Evolutionary conservation across 495 filamentous ascomycete genomes (phyloP), one percentile per base, ranked within the genome.

Genomic region (Beverwykella pulmonaria): DNA sequence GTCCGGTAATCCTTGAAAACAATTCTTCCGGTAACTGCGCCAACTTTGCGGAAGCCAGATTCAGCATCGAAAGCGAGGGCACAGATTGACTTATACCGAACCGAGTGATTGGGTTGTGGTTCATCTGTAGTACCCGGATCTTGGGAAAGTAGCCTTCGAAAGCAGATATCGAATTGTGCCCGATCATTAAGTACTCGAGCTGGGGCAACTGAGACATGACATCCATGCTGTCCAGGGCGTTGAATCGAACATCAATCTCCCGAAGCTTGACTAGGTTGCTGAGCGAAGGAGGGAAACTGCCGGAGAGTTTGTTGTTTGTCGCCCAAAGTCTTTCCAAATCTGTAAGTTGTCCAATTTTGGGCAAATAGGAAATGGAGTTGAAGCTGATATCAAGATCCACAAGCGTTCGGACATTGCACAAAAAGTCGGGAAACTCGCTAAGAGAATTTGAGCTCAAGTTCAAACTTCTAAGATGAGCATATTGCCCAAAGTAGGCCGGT

Each of bases 321-420:
- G 95, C 92, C 81, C 92, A 93, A 39, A 99, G 83, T 50, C 92
- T 86, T 76, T 98, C 95, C 47, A 99, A 80, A 30, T 84, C 87
- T 14, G 78, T 84, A 59, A 99, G 77, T 56, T 85, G 83, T 8
- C 92, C 92, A 68, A 99, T 88, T 54, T 89, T 85, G 0, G 92
- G 92, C 27, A 98, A 77, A 63, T 73, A 82, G 44, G 83, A 81
- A 54, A 99, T 97, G 15, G 85, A 83, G 72, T 99, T 99, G 83
- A 99, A 99, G 72, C 93, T 97, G 73, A 99, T 85, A 70, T 99
- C 95, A 17, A 99, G 85, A 73, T 99, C 93, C 32, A 96, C 90
- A 27, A 99, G 79, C 32, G 87, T 90, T 69, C 85, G 87, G 23
- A 99, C 76, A 12, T 91, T 81, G 76, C 92, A 92, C 34, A 98